phyloP scores from a whole-genome alignment of 208 protist genomes.

The Acanthamoeba royreba region DNA sequence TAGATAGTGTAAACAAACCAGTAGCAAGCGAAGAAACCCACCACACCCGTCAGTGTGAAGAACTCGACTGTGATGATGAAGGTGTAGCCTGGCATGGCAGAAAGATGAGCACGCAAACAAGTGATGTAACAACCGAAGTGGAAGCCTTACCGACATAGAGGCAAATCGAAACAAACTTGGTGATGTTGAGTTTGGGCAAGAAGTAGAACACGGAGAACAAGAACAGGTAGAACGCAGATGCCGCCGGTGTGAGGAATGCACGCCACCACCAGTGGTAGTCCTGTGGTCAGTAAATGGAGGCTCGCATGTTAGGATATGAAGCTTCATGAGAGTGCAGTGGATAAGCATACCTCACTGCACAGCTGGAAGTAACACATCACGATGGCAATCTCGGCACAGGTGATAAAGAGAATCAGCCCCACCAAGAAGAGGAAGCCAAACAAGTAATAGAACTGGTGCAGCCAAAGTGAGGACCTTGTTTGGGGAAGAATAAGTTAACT shows the following conservation, averaged over 20 bases:
- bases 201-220: slow-evolving; percentile 91
- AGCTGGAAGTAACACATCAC: slow-evolving; percentile 97
- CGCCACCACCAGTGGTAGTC: slow-evolving; percentile 99
- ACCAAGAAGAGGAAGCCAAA: slow-evolving; percentile 97
- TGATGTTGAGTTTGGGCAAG: slow-evolving; percentile 79
- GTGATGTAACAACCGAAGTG: neutral
- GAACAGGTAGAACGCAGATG: slow-evolving; percentile 92
- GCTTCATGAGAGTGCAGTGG: neutral
- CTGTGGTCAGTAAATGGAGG: slow-evolving; percentile 62
- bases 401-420: slow-evolving; percentile 92
- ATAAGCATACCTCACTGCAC: slow-evolving; percentile 76
- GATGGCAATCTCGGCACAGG: slow-evolving; percentile 94
- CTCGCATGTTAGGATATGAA: neutral
- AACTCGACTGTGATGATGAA: slow-evolving; percentile 70
- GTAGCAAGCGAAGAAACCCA: slow-evolving; percentile 63
- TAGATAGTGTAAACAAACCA: slow-evolving; percentile 70
- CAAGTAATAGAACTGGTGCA: slow-evolving; percentile 97
- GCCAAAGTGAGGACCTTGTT: slow-evolving; percentile 84
- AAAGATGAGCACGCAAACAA: slow-evolving; percentile 49
- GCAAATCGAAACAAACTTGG: slow-evolving; percentile 43
- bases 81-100: slow-evolving; percentile 66
- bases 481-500: neutral
- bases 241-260: slow-evolving; percentile 89
- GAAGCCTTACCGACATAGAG: slow-evolving; percentile 67
- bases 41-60: slow-evolving; percentile 69